Conservation (phyloP, 164 flowering plant species). For the Kingdonia uniflora region DNA sequence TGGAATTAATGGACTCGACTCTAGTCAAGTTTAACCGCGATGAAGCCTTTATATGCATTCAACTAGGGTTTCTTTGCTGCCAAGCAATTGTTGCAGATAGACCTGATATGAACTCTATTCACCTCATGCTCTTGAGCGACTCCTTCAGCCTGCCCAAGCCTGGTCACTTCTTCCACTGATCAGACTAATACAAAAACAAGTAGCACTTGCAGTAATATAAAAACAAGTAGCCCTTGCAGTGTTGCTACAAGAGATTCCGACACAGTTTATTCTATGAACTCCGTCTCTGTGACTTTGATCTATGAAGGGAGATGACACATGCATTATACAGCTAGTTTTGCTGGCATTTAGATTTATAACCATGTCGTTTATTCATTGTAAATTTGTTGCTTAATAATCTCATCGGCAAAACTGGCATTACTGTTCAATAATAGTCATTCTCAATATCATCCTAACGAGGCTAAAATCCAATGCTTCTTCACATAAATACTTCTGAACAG, state of each 20-base stretch:
- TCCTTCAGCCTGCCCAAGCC: slow-evolving; percentile 60
- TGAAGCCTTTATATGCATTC: slow-evolving; percentile 65
- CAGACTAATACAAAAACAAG: slow-evolving; percentile 21
- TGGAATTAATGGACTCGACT: slow-evolving; percentile 49
- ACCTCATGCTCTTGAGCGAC: slow-evolving; percentile 63
- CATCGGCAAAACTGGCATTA: too few species aligned
- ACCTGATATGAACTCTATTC: slow-evolving; percentile 61
- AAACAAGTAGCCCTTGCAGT: slow-evolving; percentile 19
- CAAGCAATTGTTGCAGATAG: slow-evolving; percentile 52
- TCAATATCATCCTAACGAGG: too few species aligned
- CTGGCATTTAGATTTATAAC: too few species aligned
- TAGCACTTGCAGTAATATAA: too few species aligned
- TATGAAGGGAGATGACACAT: slow-evolving; percentile 60
- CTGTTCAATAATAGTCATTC: too few species aligned
- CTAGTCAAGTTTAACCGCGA: slow-evolving; percentile 29
- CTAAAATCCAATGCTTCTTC: too few species aligned
- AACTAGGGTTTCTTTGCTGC: slow-evolving; percentile 63
- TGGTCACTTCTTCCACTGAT: slow-evolving; percentile 34
- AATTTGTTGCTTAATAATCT: too few species aligned
- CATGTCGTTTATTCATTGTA: too few species aligned
- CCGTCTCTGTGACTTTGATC: slow-evolving; percentile 53
- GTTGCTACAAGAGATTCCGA: slow-evolving; percentile 22
- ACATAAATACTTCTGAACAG: too few species aligned
- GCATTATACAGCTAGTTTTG: too few species aligned
- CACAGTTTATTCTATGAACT: slow-evolving; percentile 50